Percentiles rank a stretch among this genome's conserved stretches.
phyloP scores from a whole-genome alignment of 345 rosid genomes.

The Citrus unshiu region DNA sequence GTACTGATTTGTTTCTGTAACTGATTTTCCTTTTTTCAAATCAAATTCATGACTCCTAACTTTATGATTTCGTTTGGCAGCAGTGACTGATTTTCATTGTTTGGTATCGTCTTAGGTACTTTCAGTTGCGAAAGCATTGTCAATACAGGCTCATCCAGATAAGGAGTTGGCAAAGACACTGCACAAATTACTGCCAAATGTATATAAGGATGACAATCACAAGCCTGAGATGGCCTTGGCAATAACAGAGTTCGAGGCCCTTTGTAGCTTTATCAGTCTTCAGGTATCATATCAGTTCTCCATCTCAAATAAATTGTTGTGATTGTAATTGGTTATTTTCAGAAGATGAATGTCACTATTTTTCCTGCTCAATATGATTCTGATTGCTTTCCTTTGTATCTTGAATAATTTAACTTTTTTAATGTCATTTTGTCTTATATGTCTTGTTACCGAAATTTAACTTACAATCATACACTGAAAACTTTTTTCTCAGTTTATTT shows the following conservation, averaged over 20 bases:
- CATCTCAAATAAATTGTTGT: not conserved
- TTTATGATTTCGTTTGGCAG: not conserved
- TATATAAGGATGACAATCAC: slow-evolving; percentile 86
- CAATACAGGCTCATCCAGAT: slow-evolving; percentile 98
- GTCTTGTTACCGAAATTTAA: not conserved
- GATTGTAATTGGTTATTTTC: too few species aligned
- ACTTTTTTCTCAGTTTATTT: not conserved
- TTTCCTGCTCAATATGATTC: not conserved
- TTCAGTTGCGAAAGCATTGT: slow-evolving; percentile 86
- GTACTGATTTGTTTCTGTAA: not conserved
- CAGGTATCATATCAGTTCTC: slow-evolving; percentile 39
- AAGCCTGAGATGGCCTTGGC: slow-evolving; percentile 99
- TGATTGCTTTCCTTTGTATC: not conserved
- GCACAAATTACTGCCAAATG: slow-evolving; percentile 71
- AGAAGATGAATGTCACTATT: not conserved
- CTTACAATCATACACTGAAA: not conserved
- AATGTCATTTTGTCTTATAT: too few species aligned
- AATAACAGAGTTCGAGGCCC: slow-evolving; percentile 84
- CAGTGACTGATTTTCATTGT: not conserved
- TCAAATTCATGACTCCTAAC: not conserved
- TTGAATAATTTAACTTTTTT: not conserved
- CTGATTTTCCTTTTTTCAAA: not conserved
- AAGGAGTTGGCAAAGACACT: slow-evolving; percentile 66
- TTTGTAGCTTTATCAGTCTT: slow-evolving; percentile 76
- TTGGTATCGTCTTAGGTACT: slow-evolving; percentile 52